Evolutionary conservation across 495 filamentous ascomycete genomes (phyloP).

Genomic region (Neurospora sp.): DNA sequence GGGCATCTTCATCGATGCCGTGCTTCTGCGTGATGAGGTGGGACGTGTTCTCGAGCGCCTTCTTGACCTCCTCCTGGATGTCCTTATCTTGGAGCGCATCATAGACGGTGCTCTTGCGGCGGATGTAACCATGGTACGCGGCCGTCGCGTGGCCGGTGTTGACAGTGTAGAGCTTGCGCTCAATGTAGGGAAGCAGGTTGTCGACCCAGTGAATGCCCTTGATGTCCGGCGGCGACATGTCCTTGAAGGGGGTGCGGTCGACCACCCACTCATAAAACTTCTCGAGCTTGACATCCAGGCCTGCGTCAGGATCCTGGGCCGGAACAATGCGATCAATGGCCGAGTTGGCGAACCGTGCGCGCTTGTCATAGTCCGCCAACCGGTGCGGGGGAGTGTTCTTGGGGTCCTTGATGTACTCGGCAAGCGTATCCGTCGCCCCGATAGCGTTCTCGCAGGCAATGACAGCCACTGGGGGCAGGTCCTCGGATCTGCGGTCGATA

Average conservation of each 20-base stretch:
- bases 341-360: constrained; percentile 84
- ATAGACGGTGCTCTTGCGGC: constrained; percentile 74
- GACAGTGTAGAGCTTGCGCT: constrained; percentile 98
- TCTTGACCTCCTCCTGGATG: constrained; percentile 65
- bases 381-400: constrained; percentile 52
- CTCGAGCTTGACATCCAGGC: constrained; percentile 89
- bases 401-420: constrained; percentile 64
- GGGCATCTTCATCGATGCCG: constrained; percentile 62
- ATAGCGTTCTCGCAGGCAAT: constrained; percentile 98
- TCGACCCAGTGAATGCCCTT: constrained; percentile 86
- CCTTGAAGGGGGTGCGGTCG: constrained; percentile 68
- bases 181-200: constrained; percentile 87
- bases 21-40: constrained; percentile 80
- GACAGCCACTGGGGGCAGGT: constrained; percentile 67
- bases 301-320: constrained; percentile 63
- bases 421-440: constrained; percentile 76
- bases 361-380: constrained; percentile 48
- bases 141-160: constrained; percentile 97
- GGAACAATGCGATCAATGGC: constrained; percentile 98
- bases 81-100: constrained; percentile 59
- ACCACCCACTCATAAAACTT: constrained; percentile 99
- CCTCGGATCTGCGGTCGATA: constrained; percentile 58
- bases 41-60: constrained; percentile 71
- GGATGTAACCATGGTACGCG: constrained; percentile 85
- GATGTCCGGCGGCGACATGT: constrained; percentile 48